Evolutionary conservation across 2,329 filamentous ascomycete species (phyloP), one percentile per base, ranked within the genome.

Genomic region (Akanthomyces dipterigenus): DNA sequence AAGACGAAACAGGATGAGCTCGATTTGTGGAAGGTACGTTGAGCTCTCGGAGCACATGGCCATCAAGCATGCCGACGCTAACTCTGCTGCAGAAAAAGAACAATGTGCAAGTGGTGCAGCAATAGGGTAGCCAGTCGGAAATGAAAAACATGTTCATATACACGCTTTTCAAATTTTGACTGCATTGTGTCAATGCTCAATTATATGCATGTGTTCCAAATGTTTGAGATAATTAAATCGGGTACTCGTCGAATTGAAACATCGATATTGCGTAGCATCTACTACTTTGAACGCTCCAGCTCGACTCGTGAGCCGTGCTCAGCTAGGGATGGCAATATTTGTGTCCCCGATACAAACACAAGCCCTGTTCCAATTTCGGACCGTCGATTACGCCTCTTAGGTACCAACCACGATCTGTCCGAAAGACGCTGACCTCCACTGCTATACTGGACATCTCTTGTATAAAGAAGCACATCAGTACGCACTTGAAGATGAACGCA

Each of bases 1-100:
- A 96, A 96, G 80, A 78, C 81, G 36, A 96, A 96, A 77, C 93
- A 99, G 75, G 87, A 91, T 46, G 95, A 99, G 72, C 85, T 99
- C 81, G 93, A 99, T 73, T 93, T 88, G 75, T 99, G 95, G 95
- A 99, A 99, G 91, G 93, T 96, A 60, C 22, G 56, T 16, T 12
- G 18, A 34, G n/a, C 3, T 49, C 22, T 42, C 28, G 31, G 26
- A 40, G 20, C 24, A 34, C 2, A 18, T 8, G 26, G 7, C 7
- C 31, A 40, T 45, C 5, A 9, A 38, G 14, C 34, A 45, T 8
- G 48, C 34, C 40, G 38, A 65, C 61, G 66, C 67, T 58, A 57
- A 63, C 63, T 60, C 62, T 60, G 61, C 40, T 72, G 72, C 75
- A 93, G 90, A 93, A 92, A 75, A 93, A 92, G 85, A 91, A 95